These are phyloP conservation scores for Schoenoplectus triqueter DNA, from an alignment of 202 grass and related monocot species.

Conservation along the genomic window DNA sequence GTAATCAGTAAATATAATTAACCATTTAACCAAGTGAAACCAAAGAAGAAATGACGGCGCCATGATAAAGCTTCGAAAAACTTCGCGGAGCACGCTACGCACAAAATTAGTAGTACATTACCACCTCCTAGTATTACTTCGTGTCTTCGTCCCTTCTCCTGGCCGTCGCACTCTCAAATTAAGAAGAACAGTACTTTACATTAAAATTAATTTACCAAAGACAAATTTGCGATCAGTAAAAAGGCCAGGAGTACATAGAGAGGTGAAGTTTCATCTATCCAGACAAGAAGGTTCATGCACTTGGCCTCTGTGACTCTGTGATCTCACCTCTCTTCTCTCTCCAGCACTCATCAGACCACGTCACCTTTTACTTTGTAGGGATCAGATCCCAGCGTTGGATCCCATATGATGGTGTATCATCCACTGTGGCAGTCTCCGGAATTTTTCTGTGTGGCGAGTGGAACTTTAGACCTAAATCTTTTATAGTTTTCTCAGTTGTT, in stretches of 20 bases:
- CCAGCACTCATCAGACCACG: not conserved
- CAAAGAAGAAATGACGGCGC: constrained; percentile 20
- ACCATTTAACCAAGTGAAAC: constrained; percentile 5
- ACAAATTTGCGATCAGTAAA: constrained; percentile 14
- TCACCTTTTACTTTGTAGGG: not conserved
- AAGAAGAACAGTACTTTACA: constrained; percentile 9
- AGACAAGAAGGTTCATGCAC: constrained; percentile 8
- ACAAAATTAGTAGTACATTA: not conserved
- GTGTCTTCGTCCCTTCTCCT: not conserved
- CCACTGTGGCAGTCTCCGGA: not conserved
- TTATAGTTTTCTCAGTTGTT: not conserved
- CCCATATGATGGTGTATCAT: not conserved
- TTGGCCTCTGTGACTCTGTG: not conserved
- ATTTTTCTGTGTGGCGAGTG: not conserved
- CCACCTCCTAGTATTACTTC: not conserved
- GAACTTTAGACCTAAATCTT: not conserved
- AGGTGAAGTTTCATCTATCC: not conserved
- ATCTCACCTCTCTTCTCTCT: not conserved
- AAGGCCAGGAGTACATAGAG: not conserved
- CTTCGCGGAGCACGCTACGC: not conserved
- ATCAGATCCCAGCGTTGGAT: constrained; percentile 25
- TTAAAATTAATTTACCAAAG: constrained; percentile 10
- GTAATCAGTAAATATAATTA: not conserved
- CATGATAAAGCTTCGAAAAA: not conserved
- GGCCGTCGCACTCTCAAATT: constrained; percentile 22